phyloP scores from a whole-genome alignment of 2,329 filamentous ascomycete species.

The Fusarium siculi region DNA sequence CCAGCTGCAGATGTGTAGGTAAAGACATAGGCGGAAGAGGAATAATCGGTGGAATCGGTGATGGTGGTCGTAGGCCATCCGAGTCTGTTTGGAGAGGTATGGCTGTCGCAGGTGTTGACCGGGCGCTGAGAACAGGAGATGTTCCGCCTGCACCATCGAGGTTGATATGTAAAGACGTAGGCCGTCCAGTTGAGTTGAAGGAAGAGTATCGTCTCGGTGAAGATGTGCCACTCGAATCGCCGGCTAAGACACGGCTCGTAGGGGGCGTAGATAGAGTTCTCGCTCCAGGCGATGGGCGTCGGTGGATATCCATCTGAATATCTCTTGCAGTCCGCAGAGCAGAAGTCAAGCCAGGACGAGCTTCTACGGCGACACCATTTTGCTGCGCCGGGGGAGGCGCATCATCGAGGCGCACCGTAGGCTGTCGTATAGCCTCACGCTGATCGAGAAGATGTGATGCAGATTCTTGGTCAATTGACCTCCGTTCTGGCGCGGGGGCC shows the following conservation, averaged over 20 bases:
- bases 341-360: slow-evolving; percentile 18
- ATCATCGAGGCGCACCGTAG: slow-evolving; percentile 45
- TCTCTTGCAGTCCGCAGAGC: slow-evolving; percentile 26
- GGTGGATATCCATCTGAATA: slow-evolving; percentile 37
- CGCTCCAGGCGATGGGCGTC: slow-evolving; percentile 49
- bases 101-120: slow-evolving; percentile 40
- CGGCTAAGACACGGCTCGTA: slow-evolving; percentile 53
- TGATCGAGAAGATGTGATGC: slow-evolving; percentile 43
- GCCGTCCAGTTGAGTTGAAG: slow-evolving; percentile 58
- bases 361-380: slow-evolving; percentile 43
- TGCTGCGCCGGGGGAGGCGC: slow-evolving; percentile 27
- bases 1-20: slow-evolving; percentile 72
- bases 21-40: slow-evolving; percentile 74
- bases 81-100: slow-evolving; percentile 40
- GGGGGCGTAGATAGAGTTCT: slow-evolving; percentile 65
- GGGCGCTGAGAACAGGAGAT: slow-evolving; percentile 29
- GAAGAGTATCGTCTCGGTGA: slow-evolving; percentile 62
- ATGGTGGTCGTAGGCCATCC: slow-evolving; percentile 51
- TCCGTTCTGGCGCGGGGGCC: slow-evolving; percentile 53
- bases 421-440: slow-evolving; percentile 46
- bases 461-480: slow-evolving; percentile 54
- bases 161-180: slow-evolving; percentile 59
- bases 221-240: slow-evolving; percentile 43
- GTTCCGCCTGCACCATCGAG: slow-evolving; percentile 40
- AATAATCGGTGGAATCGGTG: slow-evolving; percentile 65